Percentiles rank a stretch among this genome's conserved stretches.
Conservation (phyloP, 208 protist genomes). For the Leishmania tropica region DNA sequence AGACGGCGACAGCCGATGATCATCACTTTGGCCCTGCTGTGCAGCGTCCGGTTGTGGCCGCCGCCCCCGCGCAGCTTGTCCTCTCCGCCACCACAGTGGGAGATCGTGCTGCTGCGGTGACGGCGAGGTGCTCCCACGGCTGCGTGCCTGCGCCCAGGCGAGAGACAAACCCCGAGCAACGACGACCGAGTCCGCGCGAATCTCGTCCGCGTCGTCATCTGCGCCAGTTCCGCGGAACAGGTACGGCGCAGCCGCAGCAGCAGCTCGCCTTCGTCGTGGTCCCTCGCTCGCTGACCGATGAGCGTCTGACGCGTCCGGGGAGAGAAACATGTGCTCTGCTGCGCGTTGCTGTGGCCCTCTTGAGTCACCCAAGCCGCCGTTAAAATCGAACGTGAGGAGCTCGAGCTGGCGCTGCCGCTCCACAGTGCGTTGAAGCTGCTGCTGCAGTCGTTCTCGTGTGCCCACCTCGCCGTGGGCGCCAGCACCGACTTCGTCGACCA, state of each 20-base stretch:
- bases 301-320: not conserved
- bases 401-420: constrained; percentile 2
- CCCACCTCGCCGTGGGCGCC: not conserved
- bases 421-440: not conserved
- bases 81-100: not conserved
- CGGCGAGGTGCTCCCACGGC: constrained; percentile 1
- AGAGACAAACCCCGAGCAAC: not conserved
- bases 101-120: constrained; percentile 9
- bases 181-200: constrained; percentile 13
- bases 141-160: not conserved
- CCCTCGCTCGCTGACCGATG: not conserved
- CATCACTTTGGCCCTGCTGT: not conserved
- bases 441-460: not conserved
- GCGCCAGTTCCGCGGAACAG: not conserved
- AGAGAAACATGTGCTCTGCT: not conserved
- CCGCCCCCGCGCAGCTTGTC: not conserved
- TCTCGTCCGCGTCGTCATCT: not conserved
- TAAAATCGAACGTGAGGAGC: not conserved
- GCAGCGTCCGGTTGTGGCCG: not conserved
- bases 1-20: constrained; percentile 7
- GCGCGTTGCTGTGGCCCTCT: not conserved
- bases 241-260: not conserved
- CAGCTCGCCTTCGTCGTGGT: not conserved
- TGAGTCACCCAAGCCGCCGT: not conserved
- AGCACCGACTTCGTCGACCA: not conserved